These are phyloP conservation scores for Penicillium fuscoglaucum DNA, from an alignment of 2,329 filamentous ascomycete genomes.

Conservation along the genomic window DNA sequence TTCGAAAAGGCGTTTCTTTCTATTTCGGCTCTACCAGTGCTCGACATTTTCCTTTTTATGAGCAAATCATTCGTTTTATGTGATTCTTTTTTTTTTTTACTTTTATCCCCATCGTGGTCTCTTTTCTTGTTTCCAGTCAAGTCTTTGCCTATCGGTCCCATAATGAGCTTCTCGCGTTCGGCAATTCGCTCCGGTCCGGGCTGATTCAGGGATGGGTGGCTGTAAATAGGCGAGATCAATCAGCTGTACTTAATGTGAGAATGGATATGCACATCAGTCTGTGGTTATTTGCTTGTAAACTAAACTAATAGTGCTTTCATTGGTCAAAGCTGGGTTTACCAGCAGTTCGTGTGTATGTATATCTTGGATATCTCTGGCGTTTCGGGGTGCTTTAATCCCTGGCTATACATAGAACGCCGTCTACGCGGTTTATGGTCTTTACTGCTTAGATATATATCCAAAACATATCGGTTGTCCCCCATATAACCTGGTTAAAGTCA, in stretches of 20 bases:
- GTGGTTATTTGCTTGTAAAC: not conserved
- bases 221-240: slow-evolving; percentile 24
- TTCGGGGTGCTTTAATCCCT: not conserved
- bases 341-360: not conserved
- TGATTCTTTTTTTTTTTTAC: slow-evolving; percentile 15
- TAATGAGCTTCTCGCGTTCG: slow-evolving; percentile 3
- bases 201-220: slow-evolving; percentile 10
- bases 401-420: no score
- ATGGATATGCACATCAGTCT: slow-evolving; percentile 26
- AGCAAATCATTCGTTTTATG: slow-evolving; percentile 17
- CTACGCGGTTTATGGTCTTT: no score
- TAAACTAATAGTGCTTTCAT: not conserved
- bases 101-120: slow-evolving; percentile 9
- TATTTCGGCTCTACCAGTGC: slow-evolving; percentile 20
- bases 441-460: no score
- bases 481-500: not conserved
- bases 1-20: slow-evolving; percentile 21
- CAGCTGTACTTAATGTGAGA: slow-evolving; percentile 34
- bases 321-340: not conserved
- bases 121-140: not conserved
- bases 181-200: not conserved
- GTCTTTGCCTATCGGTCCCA: slow-evolving; percentile 8
- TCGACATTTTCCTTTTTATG: slow-evolving; percentile 8
- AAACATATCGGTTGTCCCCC: no score
- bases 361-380: not conserved